Base-by-base conservation (phyloP, 352 stramenopile genomes). In the Phytophthora brassicae region DNA sequence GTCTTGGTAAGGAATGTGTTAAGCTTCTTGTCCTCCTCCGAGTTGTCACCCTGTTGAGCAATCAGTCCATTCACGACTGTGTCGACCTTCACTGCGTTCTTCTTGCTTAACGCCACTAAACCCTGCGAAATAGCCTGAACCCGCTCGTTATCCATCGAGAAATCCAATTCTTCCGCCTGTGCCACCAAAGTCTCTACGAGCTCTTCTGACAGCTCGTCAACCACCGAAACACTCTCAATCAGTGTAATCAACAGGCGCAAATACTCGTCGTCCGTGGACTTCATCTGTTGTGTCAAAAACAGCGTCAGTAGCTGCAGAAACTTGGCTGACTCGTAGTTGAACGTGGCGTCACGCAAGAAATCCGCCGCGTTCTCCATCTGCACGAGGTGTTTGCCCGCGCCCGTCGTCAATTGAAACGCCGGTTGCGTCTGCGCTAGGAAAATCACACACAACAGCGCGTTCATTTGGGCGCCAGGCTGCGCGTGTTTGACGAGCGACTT, bases 401-500 rank as follows among this genome's bases (percentile, higher is more conserved):
- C 76, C 16, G 29, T 53, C 6, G 78, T 83, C 13, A 94, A 62
- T 6, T 42, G 44, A 55, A 94, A 92, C 45, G 76, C 81, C 24
- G 83, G 69, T 68, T 94, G 85, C 4, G 81, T 85, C 66, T 92
- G 79, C 5, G 81, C 81, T 14, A 94, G 56, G 47, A 86, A 90
- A 43, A 92, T 87, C 8, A 89, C 71, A 49, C 79, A 94, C 19
- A 94, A 59, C 53, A 94, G 54, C 28, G 81, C 85, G 47, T 94
- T 91, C 66, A 85, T 75, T 52, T 90, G 81, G 11, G 75, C 78
- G 8, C 81, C 79, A 0, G 75, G 53, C 45, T 90, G 81, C 5
- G 78, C 80, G 52, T 91, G 81, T 48, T 95, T 93, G 31, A 94
- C 62, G 12, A 95, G 63, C 47, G 79, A 75, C 64, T 92, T 94